Evolutionary conservation across 2,329 filamentous ascomycete species (phyloP).

Genomic region (Phyllosticta citribraziliensis): DNA sequence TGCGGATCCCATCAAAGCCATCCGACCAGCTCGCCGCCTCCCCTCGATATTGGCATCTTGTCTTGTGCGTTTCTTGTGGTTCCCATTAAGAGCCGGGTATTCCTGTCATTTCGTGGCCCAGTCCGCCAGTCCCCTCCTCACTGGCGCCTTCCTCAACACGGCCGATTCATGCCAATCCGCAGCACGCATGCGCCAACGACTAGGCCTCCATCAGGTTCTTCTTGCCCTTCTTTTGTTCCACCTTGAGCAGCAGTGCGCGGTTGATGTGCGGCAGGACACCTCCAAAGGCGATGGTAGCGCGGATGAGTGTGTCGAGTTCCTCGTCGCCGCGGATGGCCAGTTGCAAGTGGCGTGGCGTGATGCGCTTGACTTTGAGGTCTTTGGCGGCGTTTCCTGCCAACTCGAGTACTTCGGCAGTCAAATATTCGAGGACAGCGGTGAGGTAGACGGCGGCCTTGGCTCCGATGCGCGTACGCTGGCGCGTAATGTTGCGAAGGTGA

Average conservation of each 20-base stretch:
- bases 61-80: background rate
- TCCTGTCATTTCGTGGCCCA: background rate
- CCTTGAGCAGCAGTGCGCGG: conserved; percentile 87
- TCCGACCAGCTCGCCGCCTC: background rate
- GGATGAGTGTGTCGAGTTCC: conserved; percentile 93
- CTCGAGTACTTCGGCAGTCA: conserved; percentile 96
- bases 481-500: conserved; percentile 98
- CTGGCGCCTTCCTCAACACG: background rate
- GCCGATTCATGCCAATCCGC: background rate
- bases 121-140: background rate
- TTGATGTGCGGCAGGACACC: conserved; percentile 99
- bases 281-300: conserved; percentile 95
- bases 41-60: background rate
- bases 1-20: background rate
- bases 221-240: conserved; percentile 93
- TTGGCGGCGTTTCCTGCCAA: conserved; percentile 97
- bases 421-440: conserved; percentile 93
- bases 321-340: conserved; percentile 97
- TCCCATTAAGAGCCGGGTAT: background rate
- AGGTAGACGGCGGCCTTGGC: conserved; percentile 98
- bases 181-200: background rate
- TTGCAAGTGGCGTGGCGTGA: conserved; percentile 94
- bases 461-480: conserved; percentile 99
- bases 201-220: conserved; percentile 33
- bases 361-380: conserved; percentile 99